phyloP scores from a whole-genome alignment of 2,329 filamentous ascomycete species.

The Myriangium duriaei region DNA sequence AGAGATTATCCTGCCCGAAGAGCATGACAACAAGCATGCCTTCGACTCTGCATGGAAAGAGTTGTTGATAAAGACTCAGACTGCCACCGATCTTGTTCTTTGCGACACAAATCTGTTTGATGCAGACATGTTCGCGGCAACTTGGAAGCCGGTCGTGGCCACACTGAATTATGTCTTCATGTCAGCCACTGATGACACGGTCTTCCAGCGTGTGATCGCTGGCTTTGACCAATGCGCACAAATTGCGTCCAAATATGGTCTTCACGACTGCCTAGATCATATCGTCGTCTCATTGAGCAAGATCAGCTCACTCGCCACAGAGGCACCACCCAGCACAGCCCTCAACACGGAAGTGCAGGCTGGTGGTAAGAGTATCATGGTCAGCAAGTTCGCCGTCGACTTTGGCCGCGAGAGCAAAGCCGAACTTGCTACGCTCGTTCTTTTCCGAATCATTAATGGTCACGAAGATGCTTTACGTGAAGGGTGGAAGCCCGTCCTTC shows the following conservation, averaged over 20 bases:
- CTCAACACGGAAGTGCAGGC: slow-evolving; percentile 94
- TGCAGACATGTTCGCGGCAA: slow-evolving; percentile 92
- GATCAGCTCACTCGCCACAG: slow-evolving; percentile 76
- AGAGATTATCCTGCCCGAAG: slow-evolving; percentile 93
- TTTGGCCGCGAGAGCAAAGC: slow-evolving; percentile 89
- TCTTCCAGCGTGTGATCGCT: slow-evolving; percentile 84
- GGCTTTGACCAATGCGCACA: slow-evolving; percentile 94
- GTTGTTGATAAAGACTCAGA: slow-evolving; percentile 70
- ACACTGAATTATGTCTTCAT: slow-evolving; percentile 97
- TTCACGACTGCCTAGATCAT: slow-evolving; percentile 80
- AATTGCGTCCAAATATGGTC: slow-evolving; percentile 72
- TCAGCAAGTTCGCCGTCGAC: slow-evolving; percentile 92
- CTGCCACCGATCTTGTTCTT: slow-evolving; percentile 58
- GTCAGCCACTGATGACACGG: slow-evolving; percentile 92
- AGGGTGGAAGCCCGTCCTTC: slow-evolving; percentile 71
- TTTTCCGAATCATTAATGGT: slow-evolving; percentile 81
- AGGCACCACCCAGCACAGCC: slow-evolving; percentile 63
- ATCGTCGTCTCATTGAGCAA: slow-evolving; percentile 82
- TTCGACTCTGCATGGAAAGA: slow-evolving; percentile 99
- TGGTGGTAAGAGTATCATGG: slow-evolving; percentile 89
- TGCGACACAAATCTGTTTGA: slow-evolving; percentile 93
- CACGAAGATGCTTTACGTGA: slow-evolving; percentile 65
- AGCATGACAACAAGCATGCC: slow-evolving; percentile 91
- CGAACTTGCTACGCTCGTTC: slow-evolving; percentile 84
- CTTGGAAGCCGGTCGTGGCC: slow-evolving; percentile 88